Evolutionary conservation across 202 grass and related monocot species (phyloP).

Genomic region (Cymbopogon flexuosus): DNA sequence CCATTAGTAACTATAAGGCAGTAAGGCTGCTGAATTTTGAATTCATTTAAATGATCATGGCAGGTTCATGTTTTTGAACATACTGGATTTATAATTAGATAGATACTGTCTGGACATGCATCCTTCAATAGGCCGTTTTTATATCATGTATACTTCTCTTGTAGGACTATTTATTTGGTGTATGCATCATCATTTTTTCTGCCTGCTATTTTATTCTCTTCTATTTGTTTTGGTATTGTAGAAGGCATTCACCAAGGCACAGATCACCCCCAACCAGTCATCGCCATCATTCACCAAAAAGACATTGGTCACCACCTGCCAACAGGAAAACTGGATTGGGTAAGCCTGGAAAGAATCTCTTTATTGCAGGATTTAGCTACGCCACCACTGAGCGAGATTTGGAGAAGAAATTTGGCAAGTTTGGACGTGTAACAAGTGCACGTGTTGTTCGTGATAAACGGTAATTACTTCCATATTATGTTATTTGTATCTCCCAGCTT

Average conservation of each 20-base stretch:
- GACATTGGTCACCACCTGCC: slow-evolving; percentile 72
- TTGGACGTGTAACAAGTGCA: slow-evolving; percentile 62
- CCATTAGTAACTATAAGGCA: background rate
- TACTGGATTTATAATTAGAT: slow-evolving; percentile 9
- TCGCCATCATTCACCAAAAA: slow-evolving; percentile 53
- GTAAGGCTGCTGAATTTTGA: background rate
- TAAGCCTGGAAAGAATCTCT: slow-evolving; percentile 75
- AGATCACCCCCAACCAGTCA: slow-evolving; percentile 53
- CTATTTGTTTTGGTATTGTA: slow-evolving; percentile 33
- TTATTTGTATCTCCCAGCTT: slow-evolving; percentile 21
- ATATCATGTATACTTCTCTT: background rate
- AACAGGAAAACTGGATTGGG: slow-evolving; percentile 78
- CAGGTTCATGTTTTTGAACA: slow-evolving; percentile 9
- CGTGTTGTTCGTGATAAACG: slow-evolving; percentile 75
- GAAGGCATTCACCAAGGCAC: slow-evolving; percentile 64
- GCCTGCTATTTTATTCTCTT: slow-evolving; percentile 11
- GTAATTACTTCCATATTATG: slow-evolving; percentile 34
- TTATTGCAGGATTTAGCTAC: slow-evolving; percentile 93
- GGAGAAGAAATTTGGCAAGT: slow-evolving; percentile 81
- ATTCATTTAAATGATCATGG: background rate
- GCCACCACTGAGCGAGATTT: slow-evolving; percentile 81
- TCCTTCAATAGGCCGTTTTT: slow-evolving; percentile 7
- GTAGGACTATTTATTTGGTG: background rate
- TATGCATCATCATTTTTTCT: background rate
- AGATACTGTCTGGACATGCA: background rate